Base-by-base conservation (phyloP, 2,329 filamentous ascomycete genomes). In the Penicillium capsulatum region DNA sequence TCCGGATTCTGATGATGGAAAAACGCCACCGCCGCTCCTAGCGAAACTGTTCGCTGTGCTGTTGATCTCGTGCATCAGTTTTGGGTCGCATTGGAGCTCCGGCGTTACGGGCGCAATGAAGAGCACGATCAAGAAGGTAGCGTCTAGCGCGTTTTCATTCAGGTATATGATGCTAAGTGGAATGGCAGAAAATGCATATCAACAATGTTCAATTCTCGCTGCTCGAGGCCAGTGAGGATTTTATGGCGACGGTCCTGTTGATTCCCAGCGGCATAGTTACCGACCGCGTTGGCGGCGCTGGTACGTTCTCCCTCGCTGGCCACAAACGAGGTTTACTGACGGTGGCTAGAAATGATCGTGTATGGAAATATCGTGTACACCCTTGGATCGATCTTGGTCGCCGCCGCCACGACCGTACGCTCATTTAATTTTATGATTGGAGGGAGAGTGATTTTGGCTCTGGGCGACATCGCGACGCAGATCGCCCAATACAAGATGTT, bases 401-500 rank as follows among this genome's bases (percentile, higher is more conserved):
- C 77, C 0, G 75, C 73, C 1, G 76, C 79, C 0, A 72, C 78
- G 0, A 73, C 72, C 1, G 66, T 74, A 2, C 74, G 77, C 4
- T 75, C 68, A 20, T 82, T 75, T 59, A 70, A 71, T 13, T 76
- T 81, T 55, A 81, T 82, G 77, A 72, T 82, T 26, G 70, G 67
- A 11, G 79, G 77, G 1, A 61, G 71, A 24, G 64, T 82, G 1
- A 60, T 82, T 9, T 68, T 75, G 17, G 71, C 77, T 0, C 59
- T 82, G 0, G 79, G 79, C n/a, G 79, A 81, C 44, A 78, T 81
- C 14, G 75, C 79, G 0, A 82, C 79, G 0, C 78, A 82, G 48
- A 70, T 81, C 19, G 79, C 79, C 0, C 77, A 81, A 54, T 82
- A 81, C 56, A 80, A 81, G 44, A 73, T 82, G 45, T 82, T 82